Evolutionary conservation across 306 rosid species (phyloP), one percentile per base, ranked within the genome.

Genomic region (Fagus sylvatica): DNA sequence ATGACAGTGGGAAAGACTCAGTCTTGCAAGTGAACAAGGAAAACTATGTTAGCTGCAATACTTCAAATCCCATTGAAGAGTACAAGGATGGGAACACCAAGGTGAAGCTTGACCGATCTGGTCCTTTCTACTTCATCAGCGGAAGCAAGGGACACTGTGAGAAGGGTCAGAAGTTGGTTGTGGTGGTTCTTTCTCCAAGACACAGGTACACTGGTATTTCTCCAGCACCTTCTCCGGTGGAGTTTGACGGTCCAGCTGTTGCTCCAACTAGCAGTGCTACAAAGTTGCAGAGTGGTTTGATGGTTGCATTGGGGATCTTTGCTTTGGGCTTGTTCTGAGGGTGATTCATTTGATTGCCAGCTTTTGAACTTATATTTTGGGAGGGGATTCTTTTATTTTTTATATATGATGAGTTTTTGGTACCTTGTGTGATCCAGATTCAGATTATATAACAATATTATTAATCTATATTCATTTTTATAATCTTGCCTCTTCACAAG

Each of bases 61-160:
- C 41, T 0, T 67, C 89, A 0, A 82, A 70, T 68, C 94, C 99
- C 10, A 80, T 86, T 1, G 77, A 79, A 62, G 75, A 76, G 78
- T 53, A 84, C 89, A 87, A 71, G 17, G 98, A 88, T 42, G 97
- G 91, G 43, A 80, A 86, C 64, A 90, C 97, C 0, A 95, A 82
- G 88, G 86, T 95, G 78, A 75, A 83, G 85, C 89, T 93, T 4
- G 86, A 83, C 28, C 85, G 71, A 12, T 64, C 96, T 7, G 98
- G 99, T 1, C 87, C 99, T 10, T 87, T 78, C 76, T 91, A 85
- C 67, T 95, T 95, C 91, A 87, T 92, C 34, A 95, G 97, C 73
- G 98, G 98, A 40, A 86, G 75, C 34, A 83, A 87, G 78, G 98
- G 91, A 4, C 90, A 88, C 77, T 95, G 98, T 70, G 87, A 88